These are phyloP conservation scores for Plasmopara viticola DNA, from an alignment of 352 stramenopile genomes.

Conservation along the genomic window DNA sequence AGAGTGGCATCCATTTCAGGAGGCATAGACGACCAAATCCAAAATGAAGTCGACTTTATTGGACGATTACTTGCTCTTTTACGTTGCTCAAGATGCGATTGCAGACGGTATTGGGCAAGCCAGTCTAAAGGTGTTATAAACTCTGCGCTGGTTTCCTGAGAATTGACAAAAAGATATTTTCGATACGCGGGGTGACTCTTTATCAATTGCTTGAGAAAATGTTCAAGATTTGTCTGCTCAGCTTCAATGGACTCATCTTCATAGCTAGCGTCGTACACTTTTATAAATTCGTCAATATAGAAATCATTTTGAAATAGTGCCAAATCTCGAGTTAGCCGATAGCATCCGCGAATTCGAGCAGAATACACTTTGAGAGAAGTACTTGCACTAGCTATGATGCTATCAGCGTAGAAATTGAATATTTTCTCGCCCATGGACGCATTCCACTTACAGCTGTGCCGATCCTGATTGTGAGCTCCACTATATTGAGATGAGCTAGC, in stretches of 20 bases:
- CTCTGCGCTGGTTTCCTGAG: not conserved
- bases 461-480: not conserved
- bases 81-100: constrained; percentile 3
- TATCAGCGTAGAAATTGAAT: constrained; percentile 13
- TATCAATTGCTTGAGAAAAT: constrained; percentile 23
- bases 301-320: constrained; percentile 49
- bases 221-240: constrained; percentile 17
- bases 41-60: constrained; percentile 9
- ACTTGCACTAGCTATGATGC: not conserved
- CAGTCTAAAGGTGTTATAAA: constrained; percentile 10
- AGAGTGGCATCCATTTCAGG: constrained; percentile 22
- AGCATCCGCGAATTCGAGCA: constrained; percentile 24
- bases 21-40: constrained; percentile 25
- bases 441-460: constrained; percentile 6
- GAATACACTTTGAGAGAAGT: not conserved
- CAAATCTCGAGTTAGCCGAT: constrained; percentile 44
- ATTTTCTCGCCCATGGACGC: constrained; percentile 11
- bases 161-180: constrained; percentile 4
- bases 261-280: constrained; percentile 18
- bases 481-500: not conserved
- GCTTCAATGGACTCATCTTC: constrained; percentile 5
- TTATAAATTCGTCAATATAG: constrained; percentile 40
- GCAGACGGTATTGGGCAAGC: constrained; percentile 16
- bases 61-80: constrained; percentile 4
- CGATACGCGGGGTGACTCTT: constrained; percentile 16